Evolutionary conservation across 2,329 filamentous ascomycete genomes (phyloP).

Genomic region (Nigrospora sphaerica): DNA sequence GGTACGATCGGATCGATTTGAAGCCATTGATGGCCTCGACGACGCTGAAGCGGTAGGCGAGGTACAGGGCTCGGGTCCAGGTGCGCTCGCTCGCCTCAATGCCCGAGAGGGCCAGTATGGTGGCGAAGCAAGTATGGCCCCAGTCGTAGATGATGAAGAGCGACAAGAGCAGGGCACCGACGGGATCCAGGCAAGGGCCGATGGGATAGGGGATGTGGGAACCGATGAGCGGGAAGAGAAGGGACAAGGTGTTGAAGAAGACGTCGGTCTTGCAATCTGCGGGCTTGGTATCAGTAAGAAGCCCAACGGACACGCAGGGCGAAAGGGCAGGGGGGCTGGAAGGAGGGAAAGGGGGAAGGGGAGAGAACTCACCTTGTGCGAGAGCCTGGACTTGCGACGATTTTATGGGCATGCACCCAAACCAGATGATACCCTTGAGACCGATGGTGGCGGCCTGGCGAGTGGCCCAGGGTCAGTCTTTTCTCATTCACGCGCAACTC

Average conservation of each 20-base stretch:
- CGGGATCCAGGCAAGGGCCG: constrained; percentile 46
- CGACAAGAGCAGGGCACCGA: constrained; percentile 55
- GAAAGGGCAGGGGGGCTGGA: too few species aligned
- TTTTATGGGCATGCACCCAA: constrained; percentile 52
- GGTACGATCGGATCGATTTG: constrained; percentile 34
- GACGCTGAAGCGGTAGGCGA: constrained; percentile 49
- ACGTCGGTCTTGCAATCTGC: constrained; percentile 56
- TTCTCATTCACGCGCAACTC: constrained; percentile 40
- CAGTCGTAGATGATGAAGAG: constrained; percentile 65
- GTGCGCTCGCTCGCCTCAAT: constrained; percentile 43
- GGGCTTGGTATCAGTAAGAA: too few species aligned
- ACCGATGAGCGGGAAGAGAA: constrained; percentile 57
- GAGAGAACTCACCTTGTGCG: constrained; percentile 30
- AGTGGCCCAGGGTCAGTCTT: constrained; percentile 33
- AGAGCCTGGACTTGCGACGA: constrained; percentile 59
- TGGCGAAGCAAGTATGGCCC: constrained; percentile 53
- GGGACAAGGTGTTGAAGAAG: constrained; percentile 56
- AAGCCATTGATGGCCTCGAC: constrained; percentile 47
- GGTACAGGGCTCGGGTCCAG: constrained; percentile 49
- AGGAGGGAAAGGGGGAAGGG: too few species aligned
- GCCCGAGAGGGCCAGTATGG: constrained; percentile 52
- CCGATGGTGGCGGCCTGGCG: constrained; percentile 41
- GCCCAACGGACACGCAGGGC: too few species aligned
- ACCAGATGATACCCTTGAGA: constrained; percentile 53
- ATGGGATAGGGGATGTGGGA: constrained; percentile 32